Base-by-base conservation (phyloP, 495 filamentous ascomycete species). In the Pyrenula massariospora region DNA sequence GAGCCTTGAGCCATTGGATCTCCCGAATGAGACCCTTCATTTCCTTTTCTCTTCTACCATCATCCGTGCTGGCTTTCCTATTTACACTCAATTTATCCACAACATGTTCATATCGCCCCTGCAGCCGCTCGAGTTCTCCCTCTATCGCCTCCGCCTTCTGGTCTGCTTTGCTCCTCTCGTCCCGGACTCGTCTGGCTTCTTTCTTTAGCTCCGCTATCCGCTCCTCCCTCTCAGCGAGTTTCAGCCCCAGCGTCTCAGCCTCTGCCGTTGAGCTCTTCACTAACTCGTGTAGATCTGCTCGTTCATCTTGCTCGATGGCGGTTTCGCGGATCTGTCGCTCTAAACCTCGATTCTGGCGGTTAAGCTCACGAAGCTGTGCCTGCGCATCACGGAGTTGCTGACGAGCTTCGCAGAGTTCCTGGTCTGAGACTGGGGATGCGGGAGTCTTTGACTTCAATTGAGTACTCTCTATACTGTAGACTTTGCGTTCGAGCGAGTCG, bases 1-100 rank as follows among this genome's bases (percentile, higher is more conserved):
- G 80, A 2, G 88, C 89, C 57, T 84, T 78, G 57, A 97, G 80
- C 84, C 87, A 98, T 59, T 90, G 77, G 62, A 96, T 92, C 68
- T 96, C 90, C 70, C 91, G 86, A 58, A 80, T 81, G 65, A 98
- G 74, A 11, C 91, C 91, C 52, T 82, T 79, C 25, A 96, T 77
- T 70, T 97, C 94, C 62, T 84, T 85, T 58, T 79, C 78, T 60
- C 96, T 91, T 53, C 78, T 73, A 55, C 76, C 74, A 63, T 86
- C 77, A 10, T 71, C 71, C 31, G 72, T 67, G 5, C 8, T 8
- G 10, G 8, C 50, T 52, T 54, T 22, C 8, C 50, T 24, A 5
- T 65, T 65, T 48, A 65, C 50, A 10, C 54, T 56, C 50, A 69
- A 56, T 60, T 75, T 76, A 54, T 82, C 77, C 19, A 82, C 55